A percentile compares a stretch with the other conserved stretches of the same genome.
Evolutionary conservation across 2,329 filamentous ascomycete genomes (phyloP).

Genomic region (Diaporthe sp.): DNA sequence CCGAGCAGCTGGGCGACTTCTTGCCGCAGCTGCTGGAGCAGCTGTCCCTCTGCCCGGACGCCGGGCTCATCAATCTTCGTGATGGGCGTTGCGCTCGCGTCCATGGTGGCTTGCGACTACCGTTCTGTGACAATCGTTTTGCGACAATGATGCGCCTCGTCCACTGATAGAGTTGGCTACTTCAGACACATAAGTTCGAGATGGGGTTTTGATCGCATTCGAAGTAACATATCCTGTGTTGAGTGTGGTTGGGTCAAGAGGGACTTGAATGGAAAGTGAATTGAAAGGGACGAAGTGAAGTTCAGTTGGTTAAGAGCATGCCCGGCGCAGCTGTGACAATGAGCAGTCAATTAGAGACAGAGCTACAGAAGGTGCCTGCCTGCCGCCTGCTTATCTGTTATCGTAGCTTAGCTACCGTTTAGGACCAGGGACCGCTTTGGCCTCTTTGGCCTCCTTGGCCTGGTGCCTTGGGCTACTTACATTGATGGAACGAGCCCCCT

Average conservation of each 20-base stretch:
- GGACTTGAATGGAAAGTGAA: not conserved
- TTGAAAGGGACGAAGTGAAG: not conserved
- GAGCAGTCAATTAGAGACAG: not conserved
- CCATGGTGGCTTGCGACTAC: constrained; percentile 37
- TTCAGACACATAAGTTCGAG: constrained; percentile 28
- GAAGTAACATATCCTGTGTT: constrained; percentile 27
- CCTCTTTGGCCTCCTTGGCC: not conserved
- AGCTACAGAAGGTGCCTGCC: constrained; percentile 5
- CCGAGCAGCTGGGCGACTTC: constrained; percentile 84
- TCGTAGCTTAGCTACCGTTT: not conserved
- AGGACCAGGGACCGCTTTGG: not conserved
- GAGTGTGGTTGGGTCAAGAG: not conserved
- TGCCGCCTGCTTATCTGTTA: constrained; percentile 12
- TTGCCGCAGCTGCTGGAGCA: constrained; percentile 74
- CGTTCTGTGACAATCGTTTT: not conserved
- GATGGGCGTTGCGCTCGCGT: constrained; percentile 54
- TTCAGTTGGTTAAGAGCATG: constrained; percentile 3
- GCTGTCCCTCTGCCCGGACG: constrained; percentile 72
- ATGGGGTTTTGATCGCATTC: not conserved
- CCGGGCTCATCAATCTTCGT: constrained; percentile 72
- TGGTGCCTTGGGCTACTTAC: not conserved
- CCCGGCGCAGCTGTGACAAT: constrained; percentile 1
- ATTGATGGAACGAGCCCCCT: not conserved
- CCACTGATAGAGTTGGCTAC: constrained; percentile 11
- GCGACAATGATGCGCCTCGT: constrained; percentile 10